phyloP scores from a whole-genome alignment of 306 rosid species.

The Gynostemma pentaphyllum region DNA sequence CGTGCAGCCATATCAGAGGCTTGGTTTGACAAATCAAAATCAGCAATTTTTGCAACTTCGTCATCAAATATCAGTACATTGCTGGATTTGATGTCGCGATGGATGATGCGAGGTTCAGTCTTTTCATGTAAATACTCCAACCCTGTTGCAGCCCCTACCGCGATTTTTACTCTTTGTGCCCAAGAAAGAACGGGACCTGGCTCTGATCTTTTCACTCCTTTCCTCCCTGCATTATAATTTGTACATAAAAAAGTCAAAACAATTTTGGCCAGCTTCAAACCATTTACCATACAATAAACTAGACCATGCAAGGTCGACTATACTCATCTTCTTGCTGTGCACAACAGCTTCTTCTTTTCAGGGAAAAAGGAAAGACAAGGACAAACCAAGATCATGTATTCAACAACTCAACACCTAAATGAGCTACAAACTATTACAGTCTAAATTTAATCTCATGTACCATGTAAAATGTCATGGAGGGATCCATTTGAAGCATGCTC shows the following conservation, averaged over 20 bases:
- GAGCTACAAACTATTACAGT: background rate
- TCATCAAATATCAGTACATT: constrained; percentile 79
- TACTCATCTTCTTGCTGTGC: background rate
- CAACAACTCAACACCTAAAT: background rate
- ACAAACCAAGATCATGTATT: background rate
- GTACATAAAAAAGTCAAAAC: background rate
- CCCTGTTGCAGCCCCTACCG: constrained; percentile 89
- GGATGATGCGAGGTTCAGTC: constrained; percentile 71
- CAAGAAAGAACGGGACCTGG: constrained; percentile 90
- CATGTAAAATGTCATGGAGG: constrained; percentile 89
- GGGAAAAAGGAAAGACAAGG: background rate
- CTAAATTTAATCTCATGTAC: constrained; percentile 15
- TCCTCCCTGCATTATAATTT: constrained; percentile 56
- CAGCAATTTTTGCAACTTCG: constrained; percentile 79
- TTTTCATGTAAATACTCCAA: constrained; percentile 82
- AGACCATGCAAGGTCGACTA: background rate
- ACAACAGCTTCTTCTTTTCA: background rate
- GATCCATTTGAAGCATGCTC: constrained; percentile 94
- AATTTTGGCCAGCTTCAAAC: background rate
- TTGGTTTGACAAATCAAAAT: constrained; percentile 89
- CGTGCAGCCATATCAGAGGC: constrained; percentile 98
- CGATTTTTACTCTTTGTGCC: constrained; percentile 87
- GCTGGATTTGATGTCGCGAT: constrained; percentile 86
- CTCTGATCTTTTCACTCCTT: constrained; percentile 89
- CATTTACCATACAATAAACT: background rate